phyloP scores from a whole-genome alignment of 164 flowering plant genomes.

The Tetracentron sinense region DNA sequence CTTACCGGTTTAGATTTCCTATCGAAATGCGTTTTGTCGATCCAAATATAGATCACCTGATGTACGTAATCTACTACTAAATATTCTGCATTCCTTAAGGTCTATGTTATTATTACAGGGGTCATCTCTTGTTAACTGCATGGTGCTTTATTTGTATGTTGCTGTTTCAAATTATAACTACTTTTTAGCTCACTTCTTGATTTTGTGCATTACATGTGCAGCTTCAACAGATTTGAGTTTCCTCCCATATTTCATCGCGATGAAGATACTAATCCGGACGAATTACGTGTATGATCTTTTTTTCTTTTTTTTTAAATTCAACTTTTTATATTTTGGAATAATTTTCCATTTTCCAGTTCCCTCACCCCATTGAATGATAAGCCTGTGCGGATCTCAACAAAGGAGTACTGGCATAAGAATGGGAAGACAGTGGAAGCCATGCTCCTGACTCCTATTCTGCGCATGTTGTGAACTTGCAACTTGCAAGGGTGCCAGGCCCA shows the following conservation, averaged over 20 bases:
- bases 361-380: neutral
- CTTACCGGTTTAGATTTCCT: conserved; percentile 91
- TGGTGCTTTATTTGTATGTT: conserved; percentile 5
- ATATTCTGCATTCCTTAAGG: neutral
- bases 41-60: conserved; percentile 91
- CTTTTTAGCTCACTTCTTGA: conserved; percentile 4
- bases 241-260: conserved; percentile 94
- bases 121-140: neutral
- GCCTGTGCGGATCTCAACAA: neutral
- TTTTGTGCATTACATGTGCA: conserved; percentile 33
- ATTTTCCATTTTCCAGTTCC: too few relatives aligned
- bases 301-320: conserved; percentile 1
- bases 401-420: neutral
- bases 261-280: conserved; percentile 81
- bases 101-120: neutral
- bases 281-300: conserved; percentile 58
- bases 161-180: neutral
- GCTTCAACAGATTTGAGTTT: conserved; percentile 87
- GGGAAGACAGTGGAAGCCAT: neutral
- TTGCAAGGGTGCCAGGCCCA: neutral
- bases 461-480: neutral
- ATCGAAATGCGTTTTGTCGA: conserved; percentile 92
- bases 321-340: too few relatives aligned
- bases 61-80: conserved; percentile 44
- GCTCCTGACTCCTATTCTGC: neutral